These are phyloP conservation scores for Psilocybe mexicana DNA, from an alignment of 1,284 basidiomycete species.

Conservation along the genomic window DNA sequence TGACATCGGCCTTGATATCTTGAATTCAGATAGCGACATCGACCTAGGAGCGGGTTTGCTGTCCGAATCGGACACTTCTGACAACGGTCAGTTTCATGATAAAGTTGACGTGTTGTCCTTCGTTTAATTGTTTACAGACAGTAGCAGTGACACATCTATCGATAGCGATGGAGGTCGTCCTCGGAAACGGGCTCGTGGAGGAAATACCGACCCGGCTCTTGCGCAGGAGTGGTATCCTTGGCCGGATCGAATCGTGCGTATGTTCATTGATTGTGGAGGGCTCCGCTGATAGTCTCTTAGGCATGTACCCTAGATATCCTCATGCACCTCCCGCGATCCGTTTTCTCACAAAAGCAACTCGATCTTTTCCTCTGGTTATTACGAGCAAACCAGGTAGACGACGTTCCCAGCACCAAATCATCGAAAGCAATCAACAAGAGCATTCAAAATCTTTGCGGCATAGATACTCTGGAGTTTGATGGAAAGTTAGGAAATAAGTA, in stretches of 20 bases:
- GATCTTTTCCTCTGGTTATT: slow-evolving; percentile 36
- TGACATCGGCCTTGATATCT: no score
- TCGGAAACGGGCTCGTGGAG: no score
- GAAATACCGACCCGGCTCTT: background rate
- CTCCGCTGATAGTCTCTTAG: slow-evolving; percentile 5
- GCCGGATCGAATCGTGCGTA: slow-evolving; percentile 6
- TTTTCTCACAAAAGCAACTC: slow-evolving; percentile 33
- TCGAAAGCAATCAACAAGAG: slow-evolving; percentile 27
- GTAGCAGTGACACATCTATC: no score
- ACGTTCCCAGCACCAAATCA: slow-evolving; percentile 30
- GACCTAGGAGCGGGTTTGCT: no score
- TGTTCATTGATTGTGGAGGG: no score
- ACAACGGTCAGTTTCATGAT: no score
- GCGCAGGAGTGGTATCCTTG: slow-evolving; percentile 6
- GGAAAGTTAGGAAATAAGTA: slow-evolving; percentile 37
- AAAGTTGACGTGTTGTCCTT: no score
- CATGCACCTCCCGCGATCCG: slow-evolving; percentile 36
- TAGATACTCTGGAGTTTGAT: slow-evolving; percentile 29
- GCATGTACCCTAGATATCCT: slow-evolving; percentile 35
- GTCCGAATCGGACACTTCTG: no score
- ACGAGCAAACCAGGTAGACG: slow-evolving; percentile 26
- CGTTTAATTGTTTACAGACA: no score
- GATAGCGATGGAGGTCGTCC: no score
- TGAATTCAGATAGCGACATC: no score
- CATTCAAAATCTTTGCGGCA: slow-evolving; percentile 33